Evolutionary conservation across 176 grass and related monocot genomes (phyloP), one percentile per base, ranked within the genome.

Genomic region (Otatea glauca): DNA sequence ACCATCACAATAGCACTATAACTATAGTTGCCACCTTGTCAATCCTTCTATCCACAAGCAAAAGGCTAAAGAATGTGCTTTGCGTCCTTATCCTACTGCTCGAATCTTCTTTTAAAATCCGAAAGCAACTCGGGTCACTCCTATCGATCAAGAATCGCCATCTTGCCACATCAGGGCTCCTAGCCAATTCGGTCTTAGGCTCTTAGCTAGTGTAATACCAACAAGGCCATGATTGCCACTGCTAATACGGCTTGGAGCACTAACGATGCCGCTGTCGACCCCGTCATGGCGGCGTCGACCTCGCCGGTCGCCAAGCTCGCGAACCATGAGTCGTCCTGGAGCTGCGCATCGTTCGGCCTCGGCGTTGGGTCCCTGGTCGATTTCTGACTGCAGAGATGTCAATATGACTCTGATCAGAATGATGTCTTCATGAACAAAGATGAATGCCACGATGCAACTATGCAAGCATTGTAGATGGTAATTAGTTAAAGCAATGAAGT

Each of bases 261-360:
- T 75, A 84, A 7, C 41, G 79, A 74, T 47, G 72, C n/a, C 60
- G 56, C 71, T 35, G 47, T 63, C 18, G 45, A 17, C 37, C 61
- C 13, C 34, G 53, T 38, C 24, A 62, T 7, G 6, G 89, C 85
- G 10, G 51, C 75, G 63, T 29, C 69, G 23, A 42, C 77, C 45
- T 92, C 87, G n/a, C 92, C 88, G 39, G 88, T 81, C 3, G 96
- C 96, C 82, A 98, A 56, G 83, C 62, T 93, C 50, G 96, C 96
- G n/a, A 98, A 83, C 93, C 93, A 98, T 1, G 93, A 67, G 41
- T 95, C 93, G 45, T 84, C 83, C 66, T 80, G 87, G 6, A 93
- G 60, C 87, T 89, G 81, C 49, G 84, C 82, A 77, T 82, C 93
- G 29, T 77, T 50, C 44, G 88, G 82, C 85, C 68, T 95, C 51